These are phyloP conservation scores for Saccharomycopsis hybrid DNA, from an alignment of 1,139 yeast species.

Conservation along the genomic window DNA sequence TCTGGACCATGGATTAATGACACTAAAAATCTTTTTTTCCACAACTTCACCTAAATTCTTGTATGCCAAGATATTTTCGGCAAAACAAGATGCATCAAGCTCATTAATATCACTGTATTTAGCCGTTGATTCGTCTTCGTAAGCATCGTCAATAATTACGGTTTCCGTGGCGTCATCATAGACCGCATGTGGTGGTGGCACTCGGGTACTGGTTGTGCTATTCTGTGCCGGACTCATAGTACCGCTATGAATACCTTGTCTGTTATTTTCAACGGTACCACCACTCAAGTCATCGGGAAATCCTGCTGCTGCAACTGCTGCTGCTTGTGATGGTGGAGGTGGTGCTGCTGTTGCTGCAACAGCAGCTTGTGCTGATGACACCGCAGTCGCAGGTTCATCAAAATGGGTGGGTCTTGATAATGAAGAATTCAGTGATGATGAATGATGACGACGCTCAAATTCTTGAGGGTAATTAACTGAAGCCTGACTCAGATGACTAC, in stretches of 20 bases:
- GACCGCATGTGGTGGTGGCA: too few species aligned
- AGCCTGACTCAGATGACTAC: background rate
- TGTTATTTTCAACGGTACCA: background rate
- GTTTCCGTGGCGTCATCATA: background rate
- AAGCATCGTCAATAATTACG: background rate
- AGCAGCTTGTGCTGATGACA: too few species aligned
- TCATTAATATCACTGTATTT: slow-evolving; percentile 36
- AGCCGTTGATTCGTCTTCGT: background rate
- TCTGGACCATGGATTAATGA: slow-evolving; percentile 46
- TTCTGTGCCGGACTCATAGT: background rate
- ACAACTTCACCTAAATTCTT: slow-evolving; percentile 72
- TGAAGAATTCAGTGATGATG: slow-evolving; percentile 9
- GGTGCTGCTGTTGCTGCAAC: too few species aligned
- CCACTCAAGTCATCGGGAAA: background rate
- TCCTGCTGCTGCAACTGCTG: too few species aligned
- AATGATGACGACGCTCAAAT: background rate
- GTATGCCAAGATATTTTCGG: slow-evolving; percentile 81
- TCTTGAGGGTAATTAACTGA: background rate
- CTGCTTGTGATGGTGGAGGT: too few species aligned
- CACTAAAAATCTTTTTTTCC: slow-evolving; percentile 37
- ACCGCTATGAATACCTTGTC: background rate
- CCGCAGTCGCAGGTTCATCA: slow-evolving; percentile 1
- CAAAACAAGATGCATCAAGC: slow-evolving; percentile 44
- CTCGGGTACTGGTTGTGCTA: too few species aligned
- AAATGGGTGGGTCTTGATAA: background rate